These are phyloP conservation scores for Leucoagaricus sp. DNA, from an alignment of 1,284 basidiomycete genomes.

Conservation along the genomic window DNA sequence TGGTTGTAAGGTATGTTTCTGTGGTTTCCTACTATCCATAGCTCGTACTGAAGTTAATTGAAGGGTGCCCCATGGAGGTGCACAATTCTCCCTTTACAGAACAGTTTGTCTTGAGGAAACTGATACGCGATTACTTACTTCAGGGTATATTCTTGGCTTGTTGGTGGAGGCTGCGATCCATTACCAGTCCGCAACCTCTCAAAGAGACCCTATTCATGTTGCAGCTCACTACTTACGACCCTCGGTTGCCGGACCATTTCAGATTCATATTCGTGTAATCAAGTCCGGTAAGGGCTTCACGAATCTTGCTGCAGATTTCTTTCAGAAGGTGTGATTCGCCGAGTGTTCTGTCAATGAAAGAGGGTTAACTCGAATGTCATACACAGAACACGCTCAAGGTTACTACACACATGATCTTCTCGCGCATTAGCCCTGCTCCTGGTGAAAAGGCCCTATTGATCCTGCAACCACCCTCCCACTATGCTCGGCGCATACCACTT, in stretches of 20 bases:
- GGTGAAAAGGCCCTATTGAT: conserved; percentile 28
- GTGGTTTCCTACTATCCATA: neutral
- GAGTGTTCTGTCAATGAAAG: neutral
- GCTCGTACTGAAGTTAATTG: too few relatives aligned
- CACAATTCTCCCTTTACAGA: conserved; percentile 13
- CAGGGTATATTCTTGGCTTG: conserved; percentile 60
- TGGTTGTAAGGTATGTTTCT: conserved; percentile 41
- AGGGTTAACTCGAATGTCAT: neutral
- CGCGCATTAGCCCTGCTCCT: conserved; percentile 40
- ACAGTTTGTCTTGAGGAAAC: neutral
- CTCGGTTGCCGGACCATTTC: conserved; percentile 39
- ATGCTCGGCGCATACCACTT: conserved; percentile 57
- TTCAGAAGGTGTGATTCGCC: conserved; percentile 46
- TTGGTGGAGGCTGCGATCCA: conserved; percentile 54
- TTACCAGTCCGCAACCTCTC: conserved; percentile 45
- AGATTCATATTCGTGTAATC: conserved; percentile 46
- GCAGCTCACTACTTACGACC: conserved; percentile 58
- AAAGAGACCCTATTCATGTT: conserved; percentile 57
- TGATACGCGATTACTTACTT: conserved; percentile 2
- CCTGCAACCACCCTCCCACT: conserved; percentile 50
- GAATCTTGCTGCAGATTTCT: conserved; percentile 55
- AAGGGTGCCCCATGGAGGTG: conserved; percentile 60
- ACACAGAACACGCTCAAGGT: conserved; percentile 35
- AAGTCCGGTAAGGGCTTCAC: conserved; percentile 53
- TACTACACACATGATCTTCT: conserved; percentile 57